Base-by-base conservation (phyloP, 2,329 filamentous ascomycete genomes). In the Sarocladium brachiariae region DNA sequence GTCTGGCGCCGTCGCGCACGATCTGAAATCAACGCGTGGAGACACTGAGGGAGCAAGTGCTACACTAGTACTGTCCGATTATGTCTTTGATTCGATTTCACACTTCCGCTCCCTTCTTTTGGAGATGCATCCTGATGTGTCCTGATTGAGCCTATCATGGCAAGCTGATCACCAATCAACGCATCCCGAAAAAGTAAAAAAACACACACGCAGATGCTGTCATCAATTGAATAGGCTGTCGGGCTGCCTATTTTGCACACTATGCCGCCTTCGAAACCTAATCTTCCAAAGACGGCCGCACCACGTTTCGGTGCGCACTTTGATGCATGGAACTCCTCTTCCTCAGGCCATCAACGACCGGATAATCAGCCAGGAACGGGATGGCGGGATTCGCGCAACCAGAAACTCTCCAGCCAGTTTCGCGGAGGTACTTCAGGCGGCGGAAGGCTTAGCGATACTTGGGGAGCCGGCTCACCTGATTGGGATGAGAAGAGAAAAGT, bases 321-420 rank as follows among this genome's bases (percentile, higher is more conserved):
- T 59, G 84, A 87, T 64, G 74, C 81, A 4, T 87, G 83, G 82
- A 89, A 89, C 67, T 84, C 83, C 13, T 80, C 82, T 11, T 82
- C 84, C 5, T 84, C 85, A 1, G 88, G 88, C 41, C 89, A 96
- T 64, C 90, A 95, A 67, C 77, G 82, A 35, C 81, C 87, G 37
- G 86, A 92, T 53, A 83, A 81, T 53, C 69, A 72, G 3, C 74
- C 85, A 1, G 78, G 80, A 2, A 77, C 78, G 21, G 56, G 80
- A 61, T 95, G 89, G 89, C 82, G 87, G 21, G 74, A 82, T 48
- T 85, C 81, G 13, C 80, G 88, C 37, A 78, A 75, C 39, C 66
- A 74, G 50, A 93, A 92, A 68, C 73, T 95, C 34, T 74, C 76
- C 43, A 73, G 75, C 59, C 89, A 95, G 64, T 88, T 88, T 64